Evolutionary conservation across 2,329 filamentous ascomycete species (phyloP), one percentile per base, ranked within the genome.

Genomic region (Botrytis aclada): DNA sequence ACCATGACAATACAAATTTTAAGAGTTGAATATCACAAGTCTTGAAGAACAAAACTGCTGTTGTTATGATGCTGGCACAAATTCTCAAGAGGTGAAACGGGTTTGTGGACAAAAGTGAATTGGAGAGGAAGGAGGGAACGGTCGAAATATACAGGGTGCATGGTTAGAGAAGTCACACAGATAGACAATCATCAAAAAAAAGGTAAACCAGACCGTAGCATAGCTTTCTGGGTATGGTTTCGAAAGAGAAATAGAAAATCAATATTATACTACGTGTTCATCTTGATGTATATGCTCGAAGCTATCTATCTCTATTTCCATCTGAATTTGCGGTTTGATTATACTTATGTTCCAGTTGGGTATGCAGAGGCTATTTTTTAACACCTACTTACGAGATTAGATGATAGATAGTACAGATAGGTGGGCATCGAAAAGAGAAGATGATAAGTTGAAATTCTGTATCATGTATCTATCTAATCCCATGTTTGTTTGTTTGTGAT

Each of bases 161-260:
- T 25, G 20, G 5, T 22, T 9, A 25, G 18, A 14, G 20, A 61
- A 61, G 58, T 3, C 8, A 58, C 29, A 22, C 29, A 20, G 4
- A 58, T 58, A 20, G 54, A 58, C 8, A 20, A 9, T 22, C 22
- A 22, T 32, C 16, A 34, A 29, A n/a, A n/a, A 58, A 58, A 16
- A 22, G 2, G 6, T 14, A 29, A 54, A 29, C 10, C n/a, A n/a
- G n/a, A 54, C n/a, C 8, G 3, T 1, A 16, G 29, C 6, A 54
- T 2, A 29, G 3, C 1, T 8, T 3, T 29, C 6, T 18, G 4
- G 18, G 5, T 18, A 29, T 29, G n/a, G n/a, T n/a, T n/a, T n/a
- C n/a, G n/a, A n/a, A 51, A 14, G 25, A 12, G 14, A 5, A 51
- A 16, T 51, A 16, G 14, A 54, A 1, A n/a, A 54, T 29, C 51